Evolutionary conservation across 345 rosid genomes (phyloP).

Genomic region (Laguncularia racemosa): DNA sequence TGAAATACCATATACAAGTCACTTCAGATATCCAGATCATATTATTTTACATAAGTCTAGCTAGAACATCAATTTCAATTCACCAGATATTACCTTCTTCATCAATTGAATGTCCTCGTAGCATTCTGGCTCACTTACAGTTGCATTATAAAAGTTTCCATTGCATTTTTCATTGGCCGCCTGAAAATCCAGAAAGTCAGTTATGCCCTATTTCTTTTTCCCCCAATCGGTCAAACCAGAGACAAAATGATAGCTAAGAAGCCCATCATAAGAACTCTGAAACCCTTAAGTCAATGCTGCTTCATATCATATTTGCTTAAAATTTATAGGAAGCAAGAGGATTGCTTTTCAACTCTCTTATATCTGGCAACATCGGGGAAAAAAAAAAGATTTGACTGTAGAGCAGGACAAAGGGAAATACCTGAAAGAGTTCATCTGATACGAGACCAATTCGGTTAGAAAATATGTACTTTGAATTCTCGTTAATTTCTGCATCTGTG

Average conservation of each 20-base stretch:
- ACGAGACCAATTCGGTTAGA: constrained; percentile 26
- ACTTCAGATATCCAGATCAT: background rate
- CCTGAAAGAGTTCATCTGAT: constrained; percentile 27
- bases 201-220: no score
- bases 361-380: no score
- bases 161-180: constrained; percentile 13
- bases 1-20: constrained; percentile 3
- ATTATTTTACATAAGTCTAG: background rate
- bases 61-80: background rate
- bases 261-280: no score
- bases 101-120: constrained; percentile 2
- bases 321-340: no score
- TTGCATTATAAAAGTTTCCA: constrained; percentile 12
- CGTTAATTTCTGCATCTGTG: constrained; percentile 15
- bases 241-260: no score
- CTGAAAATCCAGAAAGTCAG: background rate
- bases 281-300: no score
- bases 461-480: constrained; percentile 22
- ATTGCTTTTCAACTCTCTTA: no score
- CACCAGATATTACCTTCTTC: constrained; percentile 5
- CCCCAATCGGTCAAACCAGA: no score
- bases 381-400: no score
- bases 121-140: constrained; percentile 13
- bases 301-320: no score
- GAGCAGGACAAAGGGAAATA: background rate